A percentile compares a stretch with the other conserved stretches of the same genome.
Conservation (phyloP, 345 rosid species). For the Pistacia atlantica region DNA sequence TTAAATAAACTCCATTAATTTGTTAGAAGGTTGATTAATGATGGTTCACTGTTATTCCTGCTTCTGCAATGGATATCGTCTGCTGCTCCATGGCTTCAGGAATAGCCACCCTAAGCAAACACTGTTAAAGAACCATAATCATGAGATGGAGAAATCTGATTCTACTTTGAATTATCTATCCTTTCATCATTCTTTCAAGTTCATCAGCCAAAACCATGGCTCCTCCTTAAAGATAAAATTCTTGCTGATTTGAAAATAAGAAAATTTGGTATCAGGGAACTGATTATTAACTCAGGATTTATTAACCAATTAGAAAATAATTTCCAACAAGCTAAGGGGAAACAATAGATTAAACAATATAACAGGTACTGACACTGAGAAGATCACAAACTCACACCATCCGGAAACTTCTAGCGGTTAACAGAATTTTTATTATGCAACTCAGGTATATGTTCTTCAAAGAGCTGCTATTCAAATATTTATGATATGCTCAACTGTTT, state of each 20-base stretch:
- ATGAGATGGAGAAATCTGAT: not conserved
- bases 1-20: too few relatives aligned
- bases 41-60: constrained; percentile 66
- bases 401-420: too few relatives aligned
- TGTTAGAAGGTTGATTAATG: too few relatives aligned
- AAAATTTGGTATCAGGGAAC: constrained; percentile 25
- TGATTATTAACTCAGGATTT: not conserved
- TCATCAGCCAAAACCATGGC: constrained; percentile 99
- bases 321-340: not conserved
- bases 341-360: not conserved
- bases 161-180: constrained; percentile 60
- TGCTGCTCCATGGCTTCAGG: constrained; percentile 99
- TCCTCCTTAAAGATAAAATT: constrained; percentile 98
- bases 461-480: not conserved
- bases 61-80: constrained; percentile 98
- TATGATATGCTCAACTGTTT: constrained; percentile 21
- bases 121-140: constrained; percentile 3
- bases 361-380: not conserved
- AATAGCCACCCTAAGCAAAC: constrained; percentile 75
- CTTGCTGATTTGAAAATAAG: constrained; percentile 53
- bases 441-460: not conserved
- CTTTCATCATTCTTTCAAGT: constrained; percentile 97
- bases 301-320: not conserved
- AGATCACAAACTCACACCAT: constrained; percentile 45
- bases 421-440: not conserved